phyloP scores from a whole-genome alignment of 169 alveolate species.

The Plasmodium falciparum region DNA sequence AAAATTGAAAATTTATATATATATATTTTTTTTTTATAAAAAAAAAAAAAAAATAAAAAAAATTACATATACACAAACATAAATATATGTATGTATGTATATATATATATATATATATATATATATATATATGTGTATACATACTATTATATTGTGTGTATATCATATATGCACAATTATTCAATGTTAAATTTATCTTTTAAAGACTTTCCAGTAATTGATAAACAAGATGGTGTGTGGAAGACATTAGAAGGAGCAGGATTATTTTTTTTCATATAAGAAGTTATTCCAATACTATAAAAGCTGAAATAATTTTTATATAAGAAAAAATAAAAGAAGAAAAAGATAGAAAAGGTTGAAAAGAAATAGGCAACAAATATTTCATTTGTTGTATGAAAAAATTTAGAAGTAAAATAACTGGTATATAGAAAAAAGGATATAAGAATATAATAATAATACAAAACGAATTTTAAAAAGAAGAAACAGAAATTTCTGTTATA shows the following conservation, averaged over 20 bases:
- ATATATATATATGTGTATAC: background rate
- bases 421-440: constrained; percentile 72
- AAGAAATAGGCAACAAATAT: constrained; percentile 77
- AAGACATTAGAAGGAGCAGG: constrained; percentile 3
- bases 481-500: constrained; percentile 71
- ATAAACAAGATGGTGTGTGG: constrained; percentile 12
- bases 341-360: constrained; percentile 75
- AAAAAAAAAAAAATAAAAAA: constrained; percentile 26
- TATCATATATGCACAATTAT: background rate
- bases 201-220: constrained; percentile 18
- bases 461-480: constrained; percentile 30
- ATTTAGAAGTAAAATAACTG: constrained; percentile 70
- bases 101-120: background rate
- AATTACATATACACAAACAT: constrained; percentile 3
- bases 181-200: constrained; percentile 41
- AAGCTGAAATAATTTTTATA: constrained; percentile 74
- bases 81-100: background rate
- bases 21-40: background rate
- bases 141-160: background rate
- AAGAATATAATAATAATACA: constrained; percentile 74
- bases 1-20: background rate
- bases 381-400: constrained; percentile 76
- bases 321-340: constrained; percentile 68
- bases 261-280: constrained; percentile 10
- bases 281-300: constrained; percentile 73